A percentile compares a stretch with the other conserved stretches of the same genome.
These are phyloP conservation scores for Daedalea quercina DNA, from an alignment of 768 basidiomycete species.

Conservation along the genomic window DNA sequence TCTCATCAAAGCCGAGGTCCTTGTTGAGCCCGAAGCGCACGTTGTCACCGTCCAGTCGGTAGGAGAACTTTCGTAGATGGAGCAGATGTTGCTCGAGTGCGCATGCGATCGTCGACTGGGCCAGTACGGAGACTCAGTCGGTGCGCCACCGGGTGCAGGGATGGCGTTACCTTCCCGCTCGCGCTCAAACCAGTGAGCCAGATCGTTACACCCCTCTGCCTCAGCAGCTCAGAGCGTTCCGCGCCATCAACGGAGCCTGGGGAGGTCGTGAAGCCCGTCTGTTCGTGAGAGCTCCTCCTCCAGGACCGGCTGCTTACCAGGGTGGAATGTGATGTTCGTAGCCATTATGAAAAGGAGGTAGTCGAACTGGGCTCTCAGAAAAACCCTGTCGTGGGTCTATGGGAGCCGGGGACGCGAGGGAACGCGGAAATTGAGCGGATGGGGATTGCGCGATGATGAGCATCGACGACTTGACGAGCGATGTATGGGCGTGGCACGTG, in stretches of 20 bases:
- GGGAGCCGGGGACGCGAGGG: not conserved
- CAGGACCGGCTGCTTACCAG: constrained; percentile 36
- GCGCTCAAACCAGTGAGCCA: constrained; percentile 97
- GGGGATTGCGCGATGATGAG: constrained; percentile 13
- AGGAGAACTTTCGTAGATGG: constrained; percentile 77
- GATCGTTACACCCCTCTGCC: constrained; percentile 85
- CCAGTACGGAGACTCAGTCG: not conserved
- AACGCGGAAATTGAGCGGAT: not conserved
- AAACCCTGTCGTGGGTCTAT: not conserved
- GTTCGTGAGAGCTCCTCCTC: not conserved
- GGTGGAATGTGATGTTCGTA: constrained; percentile 56
- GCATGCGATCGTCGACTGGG: constrained; percentile 91
- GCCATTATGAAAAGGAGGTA: too few species aligned
- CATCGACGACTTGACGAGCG: not conserved
- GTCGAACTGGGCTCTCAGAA: too few species aligned
- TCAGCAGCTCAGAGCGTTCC: constrained; percentile 63
- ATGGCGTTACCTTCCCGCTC: constrained; percentile 71
- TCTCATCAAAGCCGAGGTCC: constrained; percentile 90
- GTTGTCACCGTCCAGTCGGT: constrained; percentile 95
- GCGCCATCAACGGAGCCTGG: constrained; percentile 62
- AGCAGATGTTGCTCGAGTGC: constrained; percentile 95
- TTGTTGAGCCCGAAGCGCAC: constrained; percentile 95
- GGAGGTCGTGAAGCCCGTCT: not conserved
- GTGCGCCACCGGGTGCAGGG: not conserved
- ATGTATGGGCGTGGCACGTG: not conserved